phyloP scores from a whole-genome alignment of 1,284 basidiomycete species.

The Pholiota adiposa region DNA sequence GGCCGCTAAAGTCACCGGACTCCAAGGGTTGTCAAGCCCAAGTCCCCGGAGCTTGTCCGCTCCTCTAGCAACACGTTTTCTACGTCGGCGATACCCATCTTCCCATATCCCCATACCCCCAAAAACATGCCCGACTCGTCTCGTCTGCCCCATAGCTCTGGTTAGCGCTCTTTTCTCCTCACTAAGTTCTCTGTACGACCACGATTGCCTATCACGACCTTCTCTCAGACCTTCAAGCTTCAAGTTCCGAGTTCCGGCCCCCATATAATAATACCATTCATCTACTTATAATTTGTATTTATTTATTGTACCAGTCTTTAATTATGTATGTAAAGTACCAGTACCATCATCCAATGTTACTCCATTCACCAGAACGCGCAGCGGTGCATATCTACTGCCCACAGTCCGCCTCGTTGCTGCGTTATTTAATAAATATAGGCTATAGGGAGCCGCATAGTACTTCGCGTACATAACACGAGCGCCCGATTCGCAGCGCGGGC shows the following conservation, averaged over 20 bases:
- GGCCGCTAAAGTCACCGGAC: slow-evolving; percentile 6
- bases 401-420: not conserved
- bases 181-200: not conserved
- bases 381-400: not conserved
- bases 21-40: not conserved
- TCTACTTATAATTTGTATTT: not conserved
- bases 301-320: not conserved
- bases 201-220: not conserved
- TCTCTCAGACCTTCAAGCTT: too few species aligned
- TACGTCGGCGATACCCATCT: not conserved
- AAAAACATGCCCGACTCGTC: not conserved
- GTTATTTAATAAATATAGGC: not conserved
- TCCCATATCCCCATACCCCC: not conserved
- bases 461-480: not conserved
- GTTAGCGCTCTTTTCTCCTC: not conserved
- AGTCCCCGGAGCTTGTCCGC: not conserved
- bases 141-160: not conserved
- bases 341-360: too few species aligned
- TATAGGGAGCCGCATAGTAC: not conserved
- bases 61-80: not conserved
- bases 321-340: not conserved
- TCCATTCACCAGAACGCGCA: too few species aligned
- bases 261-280: not conserved
- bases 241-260: too few species aligned
- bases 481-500: not conserved